phyloP scores from a whole-genome alignment of 352 stramenopile genomes.

The Hyaloperonospora arabidopsidis region DNA sequence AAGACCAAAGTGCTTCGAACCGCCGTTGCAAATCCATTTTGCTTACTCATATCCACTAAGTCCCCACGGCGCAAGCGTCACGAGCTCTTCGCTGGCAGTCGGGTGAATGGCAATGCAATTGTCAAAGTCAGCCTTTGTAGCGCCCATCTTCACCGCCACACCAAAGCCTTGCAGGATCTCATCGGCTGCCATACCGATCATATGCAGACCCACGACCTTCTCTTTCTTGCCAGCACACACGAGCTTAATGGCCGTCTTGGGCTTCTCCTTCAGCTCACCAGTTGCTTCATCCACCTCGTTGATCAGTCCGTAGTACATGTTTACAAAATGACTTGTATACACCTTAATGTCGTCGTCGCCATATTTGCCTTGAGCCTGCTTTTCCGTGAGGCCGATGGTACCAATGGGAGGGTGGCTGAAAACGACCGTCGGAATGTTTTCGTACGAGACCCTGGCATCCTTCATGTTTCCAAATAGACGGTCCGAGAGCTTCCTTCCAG shows the following conservation, averaged over 20 bases:
- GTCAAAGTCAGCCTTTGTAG: conserved; percentile 96
- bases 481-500: conserved; percentile 75
- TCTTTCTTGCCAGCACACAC: conserved; percentile 85
- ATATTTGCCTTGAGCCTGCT: conserved; percentile 84
- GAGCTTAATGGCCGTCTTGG: conserved; percentile 93
- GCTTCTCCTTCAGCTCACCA: conserved; percentile 60
- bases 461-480: conserved; percentile 75
- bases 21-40: neutral
- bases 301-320: conserved; percentile 91
- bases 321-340: conserved; percentile 92
- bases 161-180: conserved; percentile 99
- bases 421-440: conserved; percentile 91
- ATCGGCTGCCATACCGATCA: conserved; percentile 91
- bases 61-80: conserved; percentile 88
- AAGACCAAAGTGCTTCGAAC: conserved; percentile 3
- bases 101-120: conserved; percentile 94
- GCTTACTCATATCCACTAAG: conserved; percentile 28
- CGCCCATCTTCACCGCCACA: conserved; percentile 97
- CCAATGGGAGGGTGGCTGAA: conserved; percentile 95
- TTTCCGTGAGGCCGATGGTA: conserved; percentile 90
- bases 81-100: conserved; percentile 94
- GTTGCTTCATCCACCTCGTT: conserved; percentile 44
- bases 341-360: conserved; percentile 87
- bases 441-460: conserved; percentile 73
- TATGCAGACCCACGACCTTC: conserved; percentile 94